Conservation (phyloP, 2,329 filamentous ascomycete genomes). For the Aspergillus sojae region DNA sequence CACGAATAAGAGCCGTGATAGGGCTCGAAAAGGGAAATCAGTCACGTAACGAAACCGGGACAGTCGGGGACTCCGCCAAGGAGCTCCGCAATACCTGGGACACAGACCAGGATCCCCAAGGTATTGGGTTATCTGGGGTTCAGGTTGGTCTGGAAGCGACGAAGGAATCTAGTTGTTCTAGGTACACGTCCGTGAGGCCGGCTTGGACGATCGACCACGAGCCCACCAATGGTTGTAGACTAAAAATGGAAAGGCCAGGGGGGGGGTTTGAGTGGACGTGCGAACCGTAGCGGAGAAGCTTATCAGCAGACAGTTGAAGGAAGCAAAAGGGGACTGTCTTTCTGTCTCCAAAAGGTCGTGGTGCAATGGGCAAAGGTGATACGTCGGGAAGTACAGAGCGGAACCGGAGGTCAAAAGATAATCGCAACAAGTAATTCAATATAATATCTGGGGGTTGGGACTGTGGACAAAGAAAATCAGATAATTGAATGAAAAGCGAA, state of each 20-base stretch:
- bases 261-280: constrained; percentile 7
- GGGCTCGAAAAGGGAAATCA: constrained; percentile 14
- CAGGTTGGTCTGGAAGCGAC: neutral
- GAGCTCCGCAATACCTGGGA: constrained; percentile 11
- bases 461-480: neutral
- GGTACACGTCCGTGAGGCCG: neutral
- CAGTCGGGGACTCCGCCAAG: constrained; percentile 13
- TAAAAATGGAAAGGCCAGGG: neutral
- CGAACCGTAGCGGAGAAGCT: constrained; percentile 29
- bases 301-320: constrained; percentile 22
- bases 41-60: constrained; percentile 23
- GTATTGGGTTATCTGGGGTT: constrained; percentile 17
- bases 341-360: neutral
- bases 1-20: constrained; percentile 7
- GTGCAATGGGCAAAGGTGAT: constrained; percentile 3
- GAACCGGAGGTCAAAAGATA: constrained; percentile 19
- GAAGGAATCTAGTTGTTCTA: constrained; percentile 3
- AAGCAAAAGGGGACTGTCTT: neutral
- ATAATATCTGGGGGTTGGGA: neutral
- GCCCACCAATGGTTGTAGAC: constrained; percentile 21
- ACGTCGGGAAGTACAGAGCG: constrained; percentile 23
- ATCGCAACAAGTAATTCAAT: constrained; percentile 9
- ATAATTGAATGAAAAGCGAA: neutral
- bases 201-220: constrained; percentile 16
- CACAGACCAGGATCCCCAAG: constrained; percentile 17